These are phyloP conservation scores for Cryptococcus neoformans DNA, from an alignment of 1,284 basidiomycete species.

Conservation along the genomic window DNA sequence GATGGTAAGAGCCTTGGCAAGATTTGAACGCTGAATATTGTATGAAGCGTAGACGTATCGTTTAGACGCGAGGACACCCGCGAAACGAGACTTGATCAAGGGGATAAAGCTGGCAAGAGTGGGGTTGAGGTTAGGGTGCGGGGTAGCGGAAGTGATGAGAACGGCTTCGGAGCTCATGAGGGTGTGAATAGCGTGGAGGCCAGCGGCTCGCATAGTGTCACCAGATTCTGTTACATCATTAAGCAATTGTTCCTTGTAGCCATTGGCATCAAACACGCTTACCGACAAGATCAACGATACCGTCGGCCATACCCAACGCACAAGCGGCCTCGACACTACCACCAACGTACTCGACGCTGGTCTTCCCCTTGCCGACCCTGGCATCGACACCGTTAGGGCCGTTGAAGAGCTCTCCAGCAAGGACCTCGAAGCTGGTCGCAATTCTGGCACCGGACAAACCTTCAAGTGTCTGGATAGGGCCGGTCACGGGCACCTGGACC, in stretches of 20 bases:
- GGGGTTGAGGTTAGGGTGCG: conserved; percentile 63
- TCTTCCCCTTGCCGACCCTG: conserved; percentile 54
- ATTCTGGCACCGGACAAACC: conserved; percentile 86
- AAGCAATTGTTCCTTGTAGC: background rate
- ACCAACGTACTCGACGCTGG: conserved; percentile 91
- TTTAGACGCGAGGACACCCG: conserved; percentile 86
- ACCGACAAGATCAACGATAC: conserved; percentile 94
- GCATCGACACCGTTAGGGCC: conserved; percentile 59
- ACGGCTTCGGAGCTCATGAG: conserved; percentile 88
- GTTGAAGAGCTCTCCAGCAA: conserved; percentile 75
- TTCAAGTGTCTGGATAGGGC: conserved; percentile 67
- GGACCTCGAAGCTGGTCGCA: conserved; percentile 90
- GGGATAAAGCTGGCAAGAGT: conserved; percentile 60
- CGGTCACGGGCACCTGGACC: conserved; percentile 86
- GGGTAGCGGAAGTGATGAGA: conserved; percentile 75
- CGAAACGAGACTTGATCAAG: conserved; percentile 81
- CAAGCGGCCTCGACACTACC: conserved; percentile 99
- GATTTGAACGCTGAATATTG: conserved; percentile 69
- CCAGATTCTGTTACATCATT: conserved; percentile 71
- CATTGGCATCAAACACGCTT: conserved; percentile 38
- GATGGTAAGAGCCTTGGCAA: conserved; percentile 64
- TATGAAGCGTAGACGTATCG: conserved; percentile 90
- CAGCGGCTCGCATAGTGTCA: conserved; percentile 98
- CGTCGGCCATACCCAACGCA: conserved; percentile 92
- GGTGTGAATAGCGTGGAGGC: conserved; percentile 87